Evolutionary conservation across 805 yeast genomes (phyloP).

Genomic region (Starmerella lactis-condensi): DNA sequence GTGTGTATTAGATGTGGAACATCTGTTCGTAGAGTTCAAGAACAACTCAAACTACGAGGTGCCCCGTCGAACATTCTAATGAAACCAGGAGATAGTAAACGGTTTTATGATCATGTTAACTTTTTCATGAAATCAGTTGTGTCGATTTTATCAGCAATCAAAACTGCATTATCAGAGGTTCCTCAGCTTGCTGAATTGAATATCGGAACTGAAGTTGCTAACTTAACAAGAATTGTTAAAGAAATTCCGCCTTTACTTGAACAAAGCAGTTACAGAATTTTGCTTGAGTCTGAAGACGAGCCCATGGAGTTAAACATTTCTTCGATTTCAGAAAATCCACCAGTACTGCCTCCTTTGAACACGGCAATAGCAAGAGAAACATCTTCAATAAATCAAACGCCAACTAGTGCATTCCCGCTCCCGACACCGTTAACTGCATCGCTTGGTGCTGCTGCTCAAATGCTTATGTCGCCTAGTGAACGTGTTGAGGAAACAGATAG

Average conservation of each 20-base stretch:
- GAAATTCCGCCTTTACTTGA: conserved; percentile 80
- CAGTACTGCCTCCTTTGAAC: too few species aligned
- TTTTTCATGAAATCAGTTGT: conserved; percentile 66
- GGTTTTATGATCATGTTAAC: conserved; percentile 74
- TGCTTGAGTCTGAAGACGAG: conserved; percentile 9
- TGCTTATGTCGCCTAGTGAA: conserved; percentile 17
- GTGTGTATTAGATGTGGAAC: conserved; percentile 70
- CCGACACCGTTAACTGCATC: conserved; percentile 27
- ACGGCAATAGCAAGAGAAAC: too few species aligned
- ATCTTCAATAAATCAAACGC: too few species aligned
- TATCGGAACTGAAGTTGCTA: conserved; percentile 52
- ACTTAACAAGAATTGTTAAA: conserved; percentile 71
- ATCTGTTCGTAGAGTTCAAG: conserved; percentile 47
- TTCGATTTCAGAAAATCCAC: too few species aligned
- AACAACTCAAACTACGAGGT: conserved; percentile 34
- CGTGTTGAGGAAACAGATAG: too few species aligned
- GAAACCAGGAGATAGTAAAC: conserved; percentile 34
- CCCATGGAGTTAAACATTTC: too few species aligned
- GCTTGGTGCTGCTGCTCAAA: conserved; percentile 26
- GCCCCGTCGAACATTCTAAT: conserved; percentile 21
- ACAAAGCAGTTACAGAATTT: conserved; percentile 31
- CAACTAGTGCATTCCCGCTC: conserved; percentile 18
- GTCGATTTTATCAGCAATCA: conserved; percentile 65
- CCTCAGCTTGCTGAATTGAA: conserved; percentile 56
- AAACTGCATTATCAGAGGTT: conserved; percentile 61